Base-by-base conservation (phyloP, 495 filamentous ascomycete genomes). In the Talaromyces liani region DNA sequence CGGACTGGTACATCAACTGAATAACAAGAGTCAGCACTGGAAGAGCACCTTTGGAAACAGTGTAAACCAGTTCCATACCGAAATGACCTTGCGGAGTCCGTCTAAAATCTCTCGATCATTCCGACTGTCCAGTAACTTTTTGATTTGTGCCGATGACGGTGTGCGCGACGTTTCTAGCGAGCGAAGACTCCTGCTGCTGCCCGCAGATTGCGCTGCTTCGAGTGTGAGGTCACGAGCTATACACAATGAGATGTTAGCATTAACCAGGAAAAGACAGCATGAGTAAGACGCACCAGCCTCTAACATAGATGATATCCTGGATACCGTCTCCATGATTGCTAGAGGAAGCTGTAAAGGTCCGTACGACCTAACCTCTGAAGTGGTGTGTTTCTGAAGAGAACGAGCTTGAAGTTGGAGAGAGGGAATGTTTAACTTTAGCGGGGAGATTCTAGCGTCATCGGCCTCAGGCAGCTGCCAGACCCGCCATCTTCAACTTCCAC, bases 171-270 rank as follows among this genome's bases (percentile, higher is more conserved):
- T 71, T 58, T 73, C 69, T n/a, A 75, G 71, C n/a, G 73, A 65
- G 39, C 71, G 76, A 36, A 78, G 70, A 54, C 71, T 73, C 62
- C 79, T 68, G 56, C 71, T 76, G 59, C 75, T 75, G n/a, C 80
- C 71, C 24, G 91, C 91, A 55, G 89, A 88, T 76, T 91, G 88
- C 67, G 94, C 93, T 58, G 94, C 95, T 81, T 98, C 94, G 70
- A 98, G 86, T 47, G 94, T 98, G 70, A 98, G 87, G 74, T 98
- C 94, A 71, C 94, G 86, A 72, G 94, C 94, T 92, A 80, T 68
- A 59, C 67, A 63, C 63, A 68, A 24, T 41, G 34, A 14, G 31
- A 58, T 6, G 56, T 58, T 22, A 58, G 56, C 12, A 45, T 60
- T 16, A 10, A 1, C 14, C 12, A 18, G 41, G 39, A 58, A 33